Evolutionary conservation across 2,329 filamentous ascomycete genomes (phyloP), one percentile per base, ranked within the genome.

Genomic region (Trichoderma arundinaceum): DNA sequence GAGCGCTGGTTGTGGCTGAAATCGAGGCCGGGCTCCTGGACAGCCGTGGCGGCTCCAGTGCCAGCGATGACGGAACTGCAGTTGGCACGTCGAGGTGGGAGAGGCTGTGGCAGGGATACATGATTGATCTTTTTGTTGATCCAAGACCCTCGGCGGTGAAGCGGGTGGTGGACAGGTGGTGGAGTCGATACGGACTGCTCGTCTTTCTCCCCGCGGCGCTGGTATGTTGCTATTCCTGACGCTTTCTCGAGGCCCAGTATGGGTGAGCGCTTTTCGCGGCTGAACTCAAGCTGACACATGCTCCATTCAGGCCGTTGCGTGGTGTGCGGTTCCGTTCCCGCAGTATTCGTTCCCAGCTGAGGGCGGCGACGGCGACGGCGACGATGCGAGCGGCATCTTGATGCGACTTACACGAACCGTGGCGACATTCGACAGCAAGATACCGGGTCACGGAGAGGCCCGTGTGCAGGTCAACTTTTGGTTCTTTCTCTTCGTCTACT

Each of bases 401-500:
- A 10, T 22, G 41, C 38, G 59, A 41, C 43, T 53, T 38, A 41
- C 19, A 39, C 53, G 32, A 28, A 22, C 52, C n/a, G 32, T 44
- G 32, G 53, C 22, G 28, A 64, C 53, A 9, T 35, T 52, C 9
- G 60, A 63, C 19, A 60, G 44, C 69, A 84, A 82, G 62, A 77
- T 79, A 0, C 87, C 87, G 0, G 88, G 87, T 32, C 87, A 90
- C 78, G 88, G 88, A 66, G 81, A 83, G 70, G 86, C 87, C 6
- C 80, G 84, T 48, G 88, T 90, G 4, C 83, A 85, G 68, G 84
- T 90, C 70, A 89, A 88, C 77, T 90, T 90, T 72, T 90, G 88
- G 88, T 90, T 89, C 80, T 90, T 90, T 72, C 79, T 90, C 43
- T 84, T 89, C 56, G 84, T 89, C 65, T 90, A 90, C 77, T 90